phyloP scores from a whole-genome alignment of 179 eudicot species.

The Patellifolia procumbens region DNA sequence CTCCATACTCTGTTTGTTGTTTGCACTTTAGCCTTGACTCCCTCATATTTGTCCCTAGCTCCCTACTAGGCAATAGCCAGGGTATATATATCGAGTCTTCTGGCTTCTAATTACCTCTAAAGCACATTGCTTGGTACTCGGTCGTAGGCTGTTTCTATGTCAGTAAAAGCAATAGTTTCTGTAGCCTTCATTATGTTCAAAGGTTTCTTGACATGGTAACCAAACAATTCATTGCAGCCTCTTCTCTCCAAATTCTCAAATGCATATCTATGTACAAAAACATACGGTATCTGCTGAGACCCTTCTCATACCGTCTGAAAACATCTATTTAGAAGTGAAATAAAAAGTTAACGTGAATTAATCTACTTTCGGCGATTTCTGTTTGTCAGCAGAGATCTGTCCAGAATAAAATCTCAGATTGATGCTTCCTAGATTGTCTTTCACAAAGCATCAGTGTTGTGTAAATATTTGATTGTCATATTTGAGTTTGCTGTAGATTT shows the following conservation, averaged over 20 bases:
- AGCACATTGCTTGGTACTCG: background rate
- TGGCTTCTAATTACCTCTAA: background rate
- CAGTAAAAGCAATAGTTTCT: background rate
- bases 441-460: background rate
- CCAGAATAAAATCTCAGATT: background rate
- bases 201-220: background rate
- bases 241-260: background rate
- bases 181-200: background rate
- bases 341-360: background rate
- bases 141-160: background rate
- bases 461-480: background rate
- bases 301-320: background rate
- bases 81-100: background rate
- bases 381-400: background rate
- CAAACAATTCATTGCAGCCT: background rate
- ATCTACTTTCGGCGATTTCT: background rate
- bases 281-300: background rate
- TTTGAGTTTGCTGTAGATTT: background rate
- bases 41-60: background rate
- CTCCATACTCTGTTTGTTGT: background rate
- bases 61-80: background rate
- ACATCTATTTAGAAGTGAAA: background rate
- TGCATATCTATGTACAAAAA: background rate
- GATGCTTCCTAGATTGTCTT: background rate
- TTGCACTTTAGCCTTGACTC: background rate